Evolutionary conservation across 768 basidiomycete genomes (phyloP), one percentile per base, ranked within the genome.

Genomic region (Floccularia luteovirens): DNA sequence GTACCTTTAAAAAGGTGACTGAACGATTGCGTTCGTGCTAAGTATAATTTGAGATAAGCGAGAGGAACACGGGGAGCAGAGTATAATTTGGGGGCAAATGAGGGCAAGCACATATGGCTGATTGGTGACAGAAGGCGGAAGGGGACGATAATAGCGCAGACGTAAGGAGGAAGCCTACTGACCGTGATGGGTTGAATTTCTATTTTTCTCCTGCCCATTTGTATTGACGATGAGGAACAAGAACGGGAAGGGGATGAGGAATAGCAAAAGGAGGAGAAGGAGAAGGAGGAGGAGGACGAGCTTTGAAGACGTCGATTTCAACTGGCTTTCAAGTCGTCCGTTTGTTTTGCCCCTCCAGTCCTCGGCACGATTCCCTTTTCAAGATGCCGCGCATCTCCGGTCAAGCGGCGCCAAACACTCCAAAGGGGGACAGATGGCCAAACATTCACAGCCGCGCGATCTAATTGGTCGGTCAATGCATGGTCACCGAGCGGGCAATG

Each of bases 21-120:
- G 85, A 83, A 51, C 88, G 82, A 61, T 90, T 90, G 64, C 88
- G 81, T 65, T 90, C 88, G 66, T 90, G 84, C 87, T 90, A 72
- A 63, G 65, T 60, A 64, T 66, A 70, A 54, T 48, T 83, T 69
- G 61, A 66, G 57, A 66, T 67, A 71, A 56, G 45, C 46, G 45
- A 61, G 36, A 7, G 32, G n/a, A n/a, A n/a, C 60, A 34, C 20
- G 32, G 32, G 20, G n/a, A 54, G 59, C 61, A 52, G 52, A 49
- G 36, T 41, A 43, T 28, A 43, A 48, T 44, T 55, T 45, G 49
- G 46, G 38, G 31, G 46, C 45, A 48, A 41, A 47, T 46, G 45
- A 44, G 42, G 43, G 41, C 39, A 28, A 30, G 34, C n/a, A n/a
- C n/a, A n/a, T n/a, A n/a, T n/a, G n/a, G n/a, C n/a, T n/a, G n/a